Conservation (phyloP, 2,329 filamentous ascomycete genomes). For the Phaeosphaeria sp. region DNA sequence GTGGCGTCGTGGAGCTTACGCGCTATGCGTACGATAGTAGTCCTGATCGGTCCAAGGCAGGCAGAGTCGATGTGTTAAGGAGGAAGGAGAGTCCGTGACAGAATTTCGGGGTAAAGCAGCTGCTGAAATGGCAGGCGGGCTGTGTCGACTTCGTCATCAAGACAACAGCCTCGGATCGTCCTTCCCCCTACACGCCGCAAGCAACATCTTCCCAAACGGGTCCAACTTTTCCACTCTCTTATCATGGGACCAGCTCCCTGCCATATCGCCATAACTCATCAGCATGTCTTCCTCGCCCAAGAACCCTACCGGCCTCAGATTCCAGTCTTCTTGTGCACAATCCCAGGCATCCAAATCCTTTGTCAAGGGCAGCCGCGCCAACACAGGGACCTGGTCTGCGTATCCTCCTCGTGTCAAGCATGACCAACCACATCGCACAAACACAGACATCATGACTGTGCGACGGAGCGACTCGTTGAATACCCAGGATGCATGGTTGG, state of each 20-base stretch:
- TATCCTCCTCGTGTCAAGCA: constrained; percentile 24
- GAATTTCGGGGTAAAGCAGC: constrained; percentile 19
- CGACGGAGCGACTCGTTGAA: constrained; percentile 39
- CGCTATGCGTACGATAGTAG: constrained; percentile 31
- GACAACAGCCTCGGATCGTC: constrained; percentile 25
- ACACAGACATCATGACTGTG: constrained; percentile 36
- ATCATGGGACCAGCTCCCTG: constrained; percentile 16
- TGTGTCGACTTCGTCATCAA: neutral
- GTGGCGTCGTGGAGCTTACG: constrained; percentile 31
- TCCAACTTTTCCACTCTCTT: constrained; percentile 16
- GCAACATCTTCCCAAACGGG: constrained; percentile 31
- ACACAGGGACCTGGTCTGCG: constrained; percentile 30
- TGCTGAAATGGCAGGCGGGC: neutral
- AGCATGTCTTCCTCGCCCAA: constrained; percentile 17
- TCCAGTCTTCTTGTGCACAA: constrained; percentile 17
- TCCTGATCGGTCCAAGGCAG: constrained; percentile 12
- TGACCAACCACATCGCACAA: constrained; percentile 33
- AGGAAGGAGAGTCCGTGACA: constrained; percentile 33
- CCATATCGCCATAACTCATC: constrained; percentile 32
- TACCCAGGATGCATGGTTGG: constrained; percentile 22
- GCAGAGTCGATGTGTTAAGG: constrained; percentile 25
- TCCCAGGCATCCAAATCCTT: constrained; percentile 25
- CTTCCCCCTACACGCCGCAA: constrained; percentile 31
- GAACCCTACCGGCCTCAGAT: constrained; percentile 2
- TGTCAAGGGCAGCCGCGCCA: constrained; percentile 28